phyloP scores from a whole-genome alignment of 2,329 filamentous ascomycete genomes.

The Pseudogymnoascus sp. region DNA sequence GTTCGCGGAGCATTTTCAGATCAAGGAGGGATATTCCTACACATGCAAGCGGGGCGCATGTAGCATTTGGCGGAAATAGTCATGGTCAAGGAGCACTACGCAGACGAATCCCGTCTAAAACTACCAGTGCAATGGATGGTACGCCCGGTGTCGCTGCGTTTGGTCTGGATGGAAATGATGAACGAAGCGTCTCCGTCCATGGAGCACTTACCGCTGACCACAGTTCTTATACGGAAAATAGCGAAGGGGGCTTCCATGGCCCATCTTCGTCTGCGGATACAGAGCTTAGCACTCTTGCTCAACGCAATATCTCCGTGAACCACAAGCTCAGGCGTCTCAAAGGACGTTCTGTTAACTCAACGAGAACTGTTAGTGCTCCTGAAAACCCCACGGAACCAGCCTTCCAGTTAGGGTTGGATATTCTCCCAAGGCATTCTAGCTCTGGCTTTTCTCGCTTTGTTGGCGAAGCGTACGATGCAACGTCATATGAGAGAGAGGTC shows the following conservation, averaged over 20 bases:
- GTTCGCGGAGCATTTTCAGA: background rate
- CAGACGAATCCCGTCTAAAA: constrained; percentile 20
- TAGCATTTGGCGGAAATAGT: background rate
- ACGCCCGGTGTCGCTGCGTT: background rate
- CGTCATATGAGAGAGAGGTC: constrained; percentile 12
- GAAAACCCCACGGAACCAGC: background rate
- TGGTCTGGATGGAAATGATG: constrained; percentile 23
- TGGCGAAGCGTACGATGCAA: constrained; percentile 3
- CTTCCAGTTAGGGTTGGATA: background rate
- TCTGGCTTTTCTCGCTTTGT: background rate
- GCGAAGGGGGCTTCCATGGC: constrained; percentile 24
- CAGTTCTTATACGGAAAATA: constrained; percentile 26
- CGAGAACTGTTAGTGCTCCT: background rate
- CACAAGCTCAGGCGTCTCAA: background rate
- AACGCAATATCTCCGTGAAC: constrained; percentile 3
- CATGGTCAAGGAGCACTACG: constrained; percentile 17
- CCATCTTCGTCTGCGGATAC: constrained; percentile 10
- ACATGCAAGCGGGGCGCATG: background rate
- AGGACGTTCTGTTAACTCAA: background rate
- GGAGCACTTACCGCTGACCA: background rate
- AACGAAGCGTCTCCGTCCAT: constrained; percentile 9
- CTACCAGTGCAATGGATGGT: background rate
- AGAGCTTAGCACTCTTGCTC: background rate
- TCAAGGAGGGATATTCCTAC: background rate
- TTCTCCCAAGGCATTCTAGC: constrained; percentile 2